A percentile compares a stretch with the other conserved stretches of the same genome.
phyloP scores from a whole-genome alignment of 345 rosid species.

The Linum trigynum region DNA sequence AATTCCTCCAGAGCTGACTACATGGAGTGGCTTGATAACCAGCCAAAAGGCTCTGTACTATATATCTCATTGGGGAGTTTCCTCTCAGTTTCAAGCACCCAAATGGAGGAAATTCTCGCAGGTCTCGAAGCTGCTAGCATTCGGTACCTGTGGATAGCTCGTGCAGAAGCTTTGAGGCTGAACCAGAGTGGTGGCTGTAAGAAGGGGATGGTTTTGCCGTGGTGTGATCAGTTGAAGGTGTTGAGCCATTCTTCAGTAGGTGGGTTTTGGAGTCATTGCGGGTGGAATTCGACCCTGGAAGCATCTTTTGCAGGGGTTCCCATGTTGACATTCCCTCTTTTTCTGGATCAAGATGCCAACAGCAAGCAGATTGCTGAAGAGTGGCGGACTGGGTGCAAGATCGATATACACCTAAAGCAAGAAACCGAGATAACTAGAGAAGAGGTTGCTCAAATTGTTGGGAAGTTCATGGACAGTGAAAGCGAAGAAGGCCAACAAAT shows the following conservation, averaged over 20 bases:
- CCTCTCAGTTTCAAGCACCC: constrained; percentile 13
- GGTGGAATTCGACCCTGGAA: constrained; percentile 18
- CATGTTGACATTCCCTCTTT: constrained; percentile 14
- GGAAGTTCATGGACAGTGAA: constrained; percentile 13
- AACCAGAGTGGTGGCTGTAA: not conserved
- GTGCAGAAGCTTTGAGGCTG: constrained; percentile 6
- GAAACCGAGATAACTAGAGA: not conserved
- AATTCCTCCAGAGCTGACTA: not conserved
- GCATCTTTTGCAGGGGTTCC: constrained; percentile 16
- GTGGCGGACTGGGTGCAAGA: constrained; percentile 9
- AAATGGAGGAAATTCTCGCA: constrained; percentile 14
- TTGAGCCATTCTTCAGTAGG: constrained; percentile 16
- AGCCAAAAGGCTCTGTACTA: constrained; percentile 12
- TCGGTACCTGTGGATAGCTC: constrained; percentile 15
- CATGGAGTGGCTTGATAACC: constrained; percentile 11
- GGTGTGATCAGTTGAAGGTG: constrained; percentile 18
- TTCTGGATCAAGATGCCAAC: constrained; percentile 11
- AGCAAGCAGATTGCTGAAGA: constrained; percentile 12
- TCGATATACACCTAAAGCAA: not conserved
- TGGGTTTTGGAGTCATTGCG: constrained; percentile 15
- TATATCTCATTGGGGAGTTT: constrained; percentile 18
- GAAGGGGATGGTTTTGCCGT: constrained; percentile 12
- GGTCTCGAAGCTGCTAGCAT: constrained; percentile 9
- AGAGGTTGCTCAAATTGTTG: constrained; percentile 4
- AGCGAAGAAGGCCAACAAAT: constrained; percentile 8